Evolutionary conservation across 306 rosid species (phyloP), one percentile per base, ranked within the genome.

Genomic region (Cicer bijugum): DNA sequence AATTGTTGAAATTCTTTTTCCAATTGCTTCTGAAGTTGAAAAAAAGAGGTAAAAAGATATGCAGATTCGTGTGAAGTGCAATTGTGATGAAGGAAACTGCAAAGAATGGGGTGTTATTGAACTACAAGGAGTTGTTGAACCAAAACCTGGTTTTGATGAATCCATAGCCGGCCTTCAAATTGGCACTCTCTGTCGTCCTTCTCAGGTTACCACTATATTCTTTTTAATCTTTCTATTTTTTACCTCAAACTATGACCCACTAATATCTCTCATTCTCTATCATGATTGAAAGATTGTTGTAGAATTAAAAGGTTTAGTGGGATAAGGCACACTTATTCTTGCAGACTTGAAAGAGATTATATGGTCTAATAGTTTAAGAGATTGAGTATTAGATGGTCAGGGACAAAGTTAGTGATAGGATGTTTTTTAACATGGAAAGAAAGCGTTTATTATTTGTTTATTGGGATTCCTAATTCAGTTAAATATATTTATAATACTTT

Each of bases 21-120:
- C 35, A 28, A 28, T 5, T 28, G 62, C 4, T 56, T 20, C 61
- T 1, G 38, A 56, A 20, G 7, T 56, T 57, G 40, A 10, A 10
- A 10, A 17, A 9, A 37, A 56, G 39, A 57, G 3, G 38, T 1
- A 1, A 56, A 56, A 23, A 11, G 42, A 58, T 28, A 28, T 59
- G 66, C 66, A 59, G 66, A 59, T 59, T 59, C 66, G 44, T 35
- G 66, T 59, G 6, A 35, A 59, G 43, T 59, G 66, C 19, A 7
- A 59, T 33, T 59, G 66, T 6, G 43, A 14, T 1, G 66, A 59
- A 33, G 44, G 44, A 12, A 59, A 59, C 19, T 59, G 66, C 6
- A 11, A 6, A 9, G 66, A 59, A 33, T 59, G 66, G 44, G 43
- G 66, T 2, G 12, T 59, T 12, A 43, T 59, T 12, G 66, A 59